A percentile compares a stretch with the other conserved stretches of the same genome.
phyloP scores from a whole-genome alignment of 2,329 filamentous ascomycete genomes.

The Podosphaera leucotricha region DNA sequence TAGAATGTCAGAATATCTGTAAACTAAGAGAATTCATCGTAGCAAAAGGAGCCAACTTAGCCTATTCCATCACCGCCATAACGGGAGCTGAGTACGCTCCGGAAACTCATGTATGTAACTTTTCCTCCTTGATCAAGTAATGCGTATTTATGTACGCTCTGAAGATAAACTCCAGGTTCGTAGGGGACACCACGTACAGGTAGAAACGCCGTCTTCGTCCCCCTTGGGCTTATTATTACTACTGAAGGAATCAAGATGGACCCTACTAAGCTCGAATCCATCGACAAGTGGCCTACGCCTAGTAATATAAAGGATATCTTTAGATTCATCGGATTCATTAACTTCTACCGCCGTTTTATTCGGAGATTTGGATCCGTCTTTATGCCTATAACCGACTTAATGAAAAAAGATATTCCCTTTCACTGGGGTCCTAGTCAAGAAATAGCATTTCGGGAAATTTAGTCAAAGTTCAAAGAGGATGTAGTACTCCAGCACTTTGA shows the following conservation, averaged over 20 bases:
- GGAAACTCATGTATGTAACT: background rate
- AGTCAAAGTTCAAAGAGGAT: background rate
- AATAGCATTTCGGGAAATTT: background rate
- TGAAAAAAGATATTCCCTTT: background rate
- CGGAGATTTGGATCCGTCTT: background rate
- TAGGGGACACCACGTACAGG: background rate
- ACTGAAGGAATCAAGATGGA: no score
- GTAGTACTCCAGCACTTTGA: background rate
- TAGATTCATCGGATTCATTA: background rate
- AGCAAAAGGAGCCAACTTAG: background rate
- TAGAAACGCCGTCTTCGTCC: background rate
- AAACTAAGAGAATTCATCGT: background rate
- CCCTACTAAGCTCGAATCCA: no score
- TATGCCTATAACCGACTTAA: background rate
- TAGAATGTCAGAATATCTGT: background rate
- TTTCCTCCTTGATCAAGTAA: background rate
- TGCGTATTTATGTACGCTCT: background rate
- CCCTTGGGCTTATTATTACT: background rate
- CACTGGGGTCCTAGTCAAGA: background rate
- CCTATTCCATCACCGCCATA: background rate
- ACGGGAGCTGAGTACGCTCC: background rate
- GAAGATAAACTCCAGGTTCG: background rate
- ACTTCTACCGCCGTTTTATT: background rate
- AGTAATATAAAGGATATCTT: background rate
- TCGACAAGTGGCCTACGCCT: background rate